Base-by-base conservation (phyloP, 805 yeast species). In the Nakazawaea holstii region DNA sequence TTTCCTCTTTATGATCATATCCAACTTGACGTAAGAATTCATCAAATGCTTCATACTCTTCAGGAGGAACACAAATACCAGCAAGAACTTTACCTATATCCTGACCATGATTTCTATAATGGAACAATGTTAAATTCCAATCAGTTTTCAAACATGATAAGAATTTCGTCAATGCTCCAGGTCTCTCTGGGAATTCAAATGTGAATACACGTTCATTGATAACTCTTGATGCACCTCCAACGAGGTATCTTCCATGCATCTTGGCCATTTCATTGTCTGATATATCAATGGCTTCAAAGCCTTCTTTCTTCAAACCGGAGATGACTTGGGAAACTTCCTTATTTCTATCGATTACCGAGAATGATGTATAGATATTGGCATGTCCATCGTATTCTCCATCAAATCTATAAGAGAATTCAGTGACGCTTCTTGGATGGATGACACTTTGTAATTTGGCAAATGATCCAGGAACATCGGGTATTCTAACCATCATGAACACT, bases 141-240 rank as follows among this genome's bases (percentile, higher is more conserved):
- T 82, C 80, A 26, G 76, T 74, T 58, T 84, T 79, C 61, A 94
- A 67, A 14, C 82, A 74, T 27, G 75, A 76, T 59, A 94, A 74
- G 69, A 94, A 94, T 49, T 78, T 84, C 28, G 84, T 79, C 59
- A 94, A 73, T 1, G 99, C 97, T 41, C 97, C 96, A 2, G 99
- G 98, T 59, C 94, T 82, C 61, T 94, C 99, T 11, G 99, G 99
- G 73, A 94, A 95, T 66, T 90, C 97, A 59, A 94, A 94, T 42
- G 85, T 76, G 56, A 82, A 79, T 32, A 94, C 67, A 57, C 84
- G 81, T 66, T 94, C 99, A 54, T 87, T 75, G 28, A 79, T 74
- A 15, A 87, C 80, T 20, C 73, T 66, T 0, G 91, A 79, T 51
- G 85, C 82, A 49, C 99, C 99, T 49, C 99, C 99, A 24, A 94